phyloP scores from a whole-genome alignment of 257 asterid genomes.

The Ocimum tenuiflorum region DNA sequence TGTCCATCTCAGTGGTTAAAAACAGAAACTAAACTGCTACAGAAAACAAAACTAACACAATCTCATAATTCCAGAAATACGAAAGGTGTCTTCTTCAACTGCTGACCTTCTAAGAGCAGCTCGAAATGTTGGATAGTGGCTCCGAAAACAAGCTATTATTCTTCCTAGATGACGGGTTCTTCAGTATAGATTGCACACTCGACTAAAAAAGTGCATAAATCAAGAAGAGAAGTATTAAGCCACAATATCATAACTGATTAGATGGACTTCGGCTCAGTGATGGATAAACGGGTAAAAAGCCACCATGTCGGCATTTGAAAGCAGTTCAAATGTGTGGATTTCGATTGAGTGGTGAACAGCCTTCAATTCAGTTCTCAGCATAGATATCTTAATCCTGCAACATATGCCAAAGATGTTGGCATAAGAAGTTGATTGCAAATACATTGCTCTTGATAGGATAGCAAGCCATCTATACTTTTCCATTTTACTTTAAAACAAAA shows the following conservation, averaged over 20 bases:
- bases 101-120: background rate
- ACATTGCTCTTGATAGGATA: background rate
- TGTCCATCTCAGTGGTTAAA: background rate
- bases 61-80: background rate
- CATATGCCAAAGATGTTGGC: background rate
- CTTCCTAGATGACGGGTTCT: background rate
- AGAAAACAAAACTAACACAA: background rate
- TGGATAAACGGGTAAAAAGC: too few relatives aligned
- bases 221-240: background rate
- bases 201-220: background rate
- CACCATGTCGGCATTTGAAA: background rate
- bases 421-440: background rate
- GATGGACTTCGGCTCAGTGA: background rate
- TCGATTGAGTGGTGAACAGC: background rate
- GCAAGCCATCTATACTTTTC: background rate
- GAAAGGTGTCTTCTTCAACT: background rate
- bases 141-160: background rate
- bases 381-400: background rate
- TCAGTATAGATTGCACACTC: background rate
- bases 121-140: background rate
- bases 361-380: background rate
- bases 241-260: background rate
- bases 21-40: background rate
- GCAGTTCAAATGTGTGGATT: background rate
- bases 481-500: background rate